phyloP scores from a whole-genome alignment of 2,329 filamentous ascomycete genomes.

The Mariannaea elegans region DNA sequence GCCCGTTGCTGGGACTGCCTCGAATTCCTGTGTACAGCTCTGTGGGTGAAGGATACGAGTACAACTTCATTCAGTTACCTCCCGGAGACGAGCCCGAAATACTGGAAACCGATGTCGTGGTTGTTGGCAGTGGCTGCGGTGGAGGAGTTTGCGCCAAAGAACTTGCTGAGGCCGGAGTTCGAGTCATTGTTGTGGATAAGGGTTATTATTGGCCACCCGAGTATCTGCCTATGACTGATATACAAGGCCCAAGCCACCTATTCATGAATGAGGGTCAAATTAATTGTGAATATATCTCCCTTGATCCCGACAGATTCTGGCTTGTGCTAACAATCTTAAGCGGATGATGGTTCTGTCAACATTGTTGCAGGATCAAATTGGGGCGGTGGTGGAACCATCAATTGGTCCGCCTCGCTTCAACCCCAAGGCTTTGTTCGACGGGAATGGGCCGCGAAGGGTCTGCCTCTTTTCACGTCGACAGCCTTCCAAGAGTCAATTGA shows the following conservation, averaged over 20 bases:
- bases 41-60: slow-evolving; percentile 1
- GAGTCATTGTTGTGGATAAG: slow-evolving; percentile 79
- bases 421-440: slow-evolving; percentile 76
- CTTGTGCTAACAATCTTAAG: neutral
- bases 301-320: neutral
- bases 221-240: slow-evolving; percentile 70
- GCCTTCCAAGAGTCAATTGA: slow-evolving; percentile 64
- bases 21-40: slow-evolving; percentile 1
- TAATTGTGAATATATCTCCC: neutral
- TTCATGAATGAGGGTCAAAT: slow-evolving; percentile 14
- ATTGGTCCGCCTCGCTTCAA: slow-evolving; percentile 71
- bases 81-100: slow-evolving; percentile 53
- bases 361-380: slow-evolving; percentile 74
- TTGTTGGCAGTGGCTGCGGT: slow-evolving; percentile 83
- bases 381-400: slow-evolving; percentile 82
- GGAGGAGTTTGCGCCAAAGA: slow-evolving; percentile 80
- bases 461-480: neutral
- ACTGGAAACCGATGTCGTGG: slow-evolving; percentile 78
- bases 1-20: slow-evolving; percentile 1
- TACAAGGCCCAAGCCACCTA: slow-evolving; percentile 5
- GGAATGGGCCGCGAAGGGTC: slow-evolving; percentile 70
- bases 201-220: slow-evolving; percentile 72
- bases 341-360: slow-evolving; percentile 59
- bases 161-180: slow-evolving; percentile 73
- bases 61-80: slow-evolving; percentile 63